Conservation (phyloP, 2,329 filamentous ascomycete species). For the Aspergillus hiratsukae region DNA sequence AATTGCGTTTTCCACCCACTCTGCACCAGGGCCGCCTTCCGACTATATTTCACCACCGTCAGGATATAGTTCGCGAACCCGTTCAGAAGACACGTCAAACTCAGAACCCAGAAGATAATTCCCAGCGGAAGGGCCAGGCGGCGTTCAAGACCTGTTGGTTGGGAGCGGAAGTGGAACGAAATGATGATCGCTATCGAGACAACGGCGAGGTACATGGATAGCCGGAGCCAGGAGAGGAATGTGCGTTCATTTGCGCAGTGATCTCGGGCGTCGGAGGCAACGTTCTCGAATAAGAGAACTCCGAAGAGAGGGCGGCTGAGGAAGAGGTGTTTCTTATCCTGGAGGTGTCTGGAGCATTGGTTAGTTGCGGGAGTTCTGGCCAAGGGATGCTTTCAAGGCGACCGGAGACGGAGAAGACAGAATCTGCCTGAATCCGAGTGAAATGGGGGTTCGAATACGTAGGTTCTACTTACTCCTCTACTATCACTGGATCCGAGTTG, state of each 20-base stretch:
- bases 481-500: conserved; percentile 45
- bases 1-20: conserved; percentile 88
- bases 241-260: conserved; percentile 65
- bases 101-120: conserved; percentile 79
- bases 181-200: conserved; percentile 86
- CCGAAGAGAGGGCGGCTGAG: conserved; percentile 52
- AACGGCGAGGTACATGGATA: conserved; percentile 85
- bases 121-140: conserved; percentile 79
- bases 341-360: conserved; percentile 21
- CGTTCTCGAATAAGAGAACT: conserved; percentile 63
- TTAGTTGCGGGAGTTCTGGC: not conserved
- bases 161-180: conserved; percentile 80
- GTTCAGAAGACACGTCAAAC: conserved; percentile 68
- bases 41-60: conserved; percentile 75
- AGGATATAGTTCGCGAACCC: conserved; percentile 86
- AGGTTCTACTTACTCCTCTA: conserved; percentile 41
- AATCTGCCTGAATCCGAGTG: not conserved
- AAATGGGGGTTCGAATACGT: not conserved
- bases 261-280: conserved; percentile 61
- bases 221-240: conserved; percentile 85
- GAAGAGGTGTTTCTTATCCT: conserved; percentile 43
- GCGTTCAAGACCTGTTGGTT: conserved; percentile 66
- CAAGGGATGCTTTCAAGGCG: not conserved
- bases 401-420: not conserved
- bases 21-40: conserved; percentile 78